A percentile compares a stretch with the other conserved stretches of the same genome.
Conservation (phyloP, 2,329 filamentous ascomycete species). For the Scedosporium minutisporum region DNA sequence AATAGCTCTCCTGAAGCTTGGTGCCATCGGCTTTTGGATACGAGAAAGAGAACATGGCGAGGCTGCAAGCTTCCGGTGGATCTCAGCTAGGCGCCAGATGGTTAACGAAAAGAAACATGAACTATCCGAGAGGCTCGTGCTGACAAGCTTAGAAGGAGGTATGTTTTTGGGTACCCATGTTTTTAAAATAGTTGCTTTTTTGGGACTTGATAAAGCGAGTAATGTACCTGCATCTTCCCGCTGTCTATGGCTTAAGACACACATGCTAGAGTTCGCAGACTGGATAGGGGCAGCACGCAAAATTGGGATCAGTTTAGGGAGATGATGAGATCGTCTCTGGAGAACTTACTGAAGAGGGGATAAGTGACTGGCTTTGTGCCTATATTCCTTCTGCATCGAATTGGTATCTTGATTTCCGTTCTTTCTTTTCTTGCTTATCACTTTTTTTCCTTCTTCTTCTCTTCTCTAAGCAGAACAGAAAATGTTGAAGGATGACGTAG, state of each 20-base stretch:
- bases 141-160: no score
- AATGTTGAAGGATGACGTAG: no score
- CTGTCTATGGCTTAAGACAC: not conserved
- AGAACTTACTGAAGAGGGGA: no score
- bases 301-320: not conserved
- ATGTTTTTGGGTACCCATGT: not conserved
- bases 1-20: not conserved
- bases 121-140: not conserved
- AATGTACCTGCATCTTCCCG: not conserved
- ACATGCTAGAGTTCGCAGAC: not conserved
- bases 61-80: not conserved
- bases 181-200: not conserved
- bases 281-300: not conserved
- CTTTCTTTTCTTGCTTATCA: no score
- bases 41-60: not conserved
- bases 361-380: no score
- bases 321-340: not conserved
- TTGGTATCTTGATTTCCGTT: no score
- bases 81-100: not conserved
- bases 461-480: no score
- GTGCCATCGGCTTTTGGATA: not conserved
- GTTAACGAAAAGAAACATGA: not conserved
- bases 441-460: no score
- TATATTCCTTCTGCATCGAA: no score
- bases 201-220: not conserved